Evolutionary conservation across 371 early-diverging fungal species (phyloP), one percentile per base, ranked within the genome.

Genomic region (Mucor ambiguus): DNA sequence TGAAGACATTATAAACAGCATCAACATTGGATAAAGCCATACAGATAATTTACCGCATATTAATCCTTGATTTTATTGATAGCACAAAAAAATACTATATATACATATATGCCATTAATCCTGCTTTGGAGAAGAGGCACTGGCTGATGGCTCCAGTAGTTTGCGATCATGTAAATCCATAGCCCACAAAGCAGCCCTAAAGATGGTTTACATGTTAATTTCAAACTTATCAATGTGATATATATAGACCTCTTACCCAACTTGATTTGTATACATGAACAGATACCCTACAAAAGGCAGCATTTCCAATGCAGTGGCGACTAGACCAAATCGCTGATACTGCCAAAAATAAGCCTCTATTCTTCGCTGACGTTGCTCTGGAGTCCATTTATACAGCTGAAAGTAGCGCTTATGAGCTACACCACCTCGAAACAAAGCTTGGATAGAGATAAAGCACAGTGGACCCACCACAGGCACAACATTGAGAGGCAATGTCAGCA

Each of bases 221-320:
- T 35, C 12, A 35, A 10, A 35, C 12, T 2, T 41, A 10, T 33
- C 41, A 28, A 22, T 49, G 20, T 28, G 22, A 33, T 33, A 8
- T n/a, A n/a, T n/a, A 11, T 2, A 3, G 11, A 38, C 14, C 48
- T 0, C 12, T 55, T 73, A 80, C 80, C 81, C 81, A 32, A 81
- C 69, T 22, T 76, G 72, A 48, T 78, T 81, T 11, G 81, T 78
- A 61, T 78, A 81, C 46, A 73, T 69, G 58, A 81, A 81, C 43
- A 78, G 35, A 63, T 73, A 78, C 1, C 81, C 81, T 20, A 67
- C 67, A 73, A 78, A 74, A 12, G 81, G 81, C 9, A 78, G 62
- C 81, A 81, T 81, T 37, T 81, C 81, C 48, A 81, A 55, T 0
- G 65, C 54, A 28, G 72, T 71, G 2, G 81, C 77, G 11, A 81